These are phyloP conservation scores for Sporisorium iseilematis-ciliati DNA, from an alignment of 1,284 basidiomycete genomes.

Conservation along the genomic window DNA sequence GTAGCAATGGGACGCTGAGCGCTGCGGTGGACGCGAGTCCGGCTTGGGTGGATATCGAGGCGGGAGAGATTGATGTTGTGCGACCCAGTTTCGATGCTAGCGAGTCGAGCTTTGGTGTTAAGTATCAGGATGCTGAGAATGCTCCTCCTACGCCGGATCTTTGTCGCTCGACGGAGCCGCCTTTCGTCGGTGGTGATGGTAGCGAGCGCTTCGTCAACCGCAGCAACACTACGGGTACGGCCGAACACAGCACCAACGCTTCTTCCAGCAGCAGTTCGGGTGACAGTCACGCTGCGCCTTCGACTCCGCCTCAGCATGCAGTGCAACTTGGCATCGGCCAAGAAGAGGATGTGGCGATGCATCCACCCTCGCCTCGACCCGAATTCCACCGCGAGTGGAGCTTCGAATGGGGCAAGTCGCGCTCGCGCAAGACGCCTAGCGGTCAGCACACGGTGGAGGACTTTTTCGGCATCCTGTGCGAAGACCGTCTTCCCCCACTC, in stretches of 20 bases:
- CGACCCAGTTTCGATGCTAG: constrained; percentile 37
- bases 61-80: constrained; percentile 9
- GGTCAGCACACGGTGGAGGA: constrained; percentile 50
- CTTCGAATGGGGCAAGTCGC: constrained; percentile 45
- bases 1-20: constrained; percentile 30
- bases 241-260: constrained; percentile 28
- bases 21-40: constrained; percentile 11
- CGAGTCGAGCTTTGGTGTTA: constrained; percentile 38
- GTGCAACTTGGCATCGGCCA: not conserved
- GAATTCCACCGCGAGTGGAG: constrained; percentile 63
- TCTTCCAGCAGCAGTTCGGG: constrained; percentile 43
- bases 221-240: not conserved
- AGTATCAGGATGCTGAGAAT: constrained; percentile 37
- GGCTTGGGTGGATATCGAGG: constrained; percentile 46
- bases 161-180: constrained; percentile 16
- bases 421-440: constrained; percentile 16
- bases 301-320: constrained; percentile 33
- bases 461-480: constrained; percentile 61
- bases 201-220: not conserved
- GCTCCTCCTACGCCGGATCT: constrained; percentile 47
- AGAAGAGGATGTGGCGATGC: constrained; percentile 2
- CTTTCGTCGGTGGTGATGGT: not conserved
- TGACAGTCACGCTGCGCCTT: constrained; percentile 46
- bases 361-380: constrained; percentile 45
- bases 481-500: constrained; percentile 49